Conservation (phyloP, 1,284 basidiomycete species). For the Abortiporus biennis region DNA sequence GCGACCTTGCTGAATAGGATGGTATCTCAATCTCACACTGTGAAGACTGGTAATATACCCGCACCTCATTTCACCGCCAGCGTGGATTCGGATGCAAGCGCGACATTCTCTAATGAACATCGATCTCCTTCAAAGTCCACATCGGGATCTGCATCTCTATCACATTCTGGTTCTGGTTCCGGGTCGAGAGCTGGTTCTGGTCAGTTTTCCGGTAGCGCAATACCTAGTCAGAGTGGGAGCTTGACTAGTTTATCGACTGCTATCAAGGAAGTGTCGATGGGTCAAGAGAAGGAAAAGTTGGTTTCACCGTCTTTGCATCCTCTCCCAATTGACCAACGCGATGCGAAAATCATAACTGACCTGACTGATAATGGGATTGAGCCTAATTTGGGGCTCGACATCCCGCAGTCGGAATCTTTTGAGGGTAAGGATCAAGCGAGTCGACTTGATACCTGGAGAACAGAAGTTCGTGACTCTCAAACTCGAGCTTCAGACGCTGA, state of each 20-base stretch:
- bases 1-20: constrained; percentile 14
- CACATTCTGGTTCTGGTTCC: background rate
- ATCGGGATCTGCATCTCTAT: background rate
- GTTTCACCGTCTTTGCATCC: too few species aligned
- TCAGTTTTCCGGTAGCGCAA: background rate
- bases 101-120: background rate
- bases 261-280: background rate
- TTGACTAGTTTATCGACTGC: background rate
- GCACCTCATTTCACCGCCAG: background rate
- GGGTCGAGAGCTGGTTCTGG: background rate
- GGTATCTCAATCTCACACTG: background rate
- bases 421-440: constrained; percentile 6
- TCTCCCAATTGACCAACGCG: background rate
- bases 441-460: constrained; percentile 23
- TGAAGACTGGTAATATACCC: background rate
- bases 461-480: constrained; percentile 18
- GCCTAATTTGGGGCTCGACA: background rate
- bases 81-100: background rate
- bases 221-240: constrained; percentile 1
- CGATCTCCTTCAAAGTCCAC: background rate
- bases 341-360: background rate
- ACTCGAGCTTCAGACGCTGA: background rate
- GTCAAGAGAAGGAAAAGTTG: background rate
- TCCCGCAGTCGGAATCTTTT: background rate
- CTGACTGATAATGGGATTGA: background rate